A percentile compares a stretch with the other conserved stretches of the same genome.
phyloP scores from a whole-genome alignment of 2,329 filamentous ascomycete genomes.

The Neonectria punicea region DNA sequence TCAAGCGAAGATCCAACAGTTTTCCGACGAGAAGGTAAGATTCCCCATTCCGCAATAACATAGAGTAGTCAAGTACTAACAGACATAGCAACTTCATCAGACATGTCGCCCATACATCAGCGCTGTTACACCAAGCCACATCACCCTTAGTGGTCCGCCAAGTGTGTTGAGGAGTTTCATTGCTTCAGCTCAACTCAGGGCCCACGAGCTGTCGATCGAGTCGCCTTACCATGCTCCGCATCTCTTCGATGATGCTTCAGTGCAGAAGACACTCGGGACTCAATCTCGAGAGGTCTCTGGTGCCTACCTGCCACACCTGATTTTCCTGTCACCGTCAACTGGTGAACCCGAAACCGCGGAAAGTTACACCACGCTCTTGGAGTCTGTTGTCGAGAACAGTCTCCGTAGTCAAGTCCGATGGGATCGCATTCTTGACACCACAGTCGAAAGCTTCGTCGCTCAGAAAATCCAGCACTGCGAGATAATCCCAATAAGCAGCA shows the following conservation, averaged over 20 bases:
- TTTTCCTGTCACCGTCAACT: conserved; percentile 18
- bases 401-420: conserved; percentile 27
- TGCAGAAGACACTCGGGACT: background rate
- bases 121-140: conserved; percentile 33
- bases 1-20: conserved; percentile 20
- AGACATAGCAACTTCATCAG: conserved; percentile 13
- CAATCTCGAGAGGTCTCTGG: background rate
- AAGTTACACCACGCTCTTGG: conserved; percentile 10
- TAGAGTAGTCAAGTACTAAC: background rate
- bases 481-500: conserved; percentile 26
- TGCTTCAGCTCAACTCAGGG: conserved; percentile 17
- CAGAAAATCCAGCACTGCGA: conserved; percentile 11
- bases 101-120: conserved; percentile 37
- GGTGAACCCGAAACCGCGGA: conserved; percentile 7
- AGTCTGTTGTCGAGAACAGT: conserved; percentile 17
- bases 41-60: too few relatives aligned
- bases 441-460: background rate
- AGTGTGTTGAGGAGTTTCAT: conserved; percentile 31
- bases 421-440: conserved; percentile 18
- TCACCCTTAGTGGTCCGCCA: conserved; percentile 42
- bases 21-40: conserved; percentile 21
- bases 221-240: conserved; percentile 42
- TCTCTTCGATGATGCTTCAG: conserved; percentile 28
- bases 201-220: conserved; percentile 32
- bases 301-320: background rate